Base-by-base conservation (phyloP, 129 eudicot species). In the Saussurea involucrata region DNA sequence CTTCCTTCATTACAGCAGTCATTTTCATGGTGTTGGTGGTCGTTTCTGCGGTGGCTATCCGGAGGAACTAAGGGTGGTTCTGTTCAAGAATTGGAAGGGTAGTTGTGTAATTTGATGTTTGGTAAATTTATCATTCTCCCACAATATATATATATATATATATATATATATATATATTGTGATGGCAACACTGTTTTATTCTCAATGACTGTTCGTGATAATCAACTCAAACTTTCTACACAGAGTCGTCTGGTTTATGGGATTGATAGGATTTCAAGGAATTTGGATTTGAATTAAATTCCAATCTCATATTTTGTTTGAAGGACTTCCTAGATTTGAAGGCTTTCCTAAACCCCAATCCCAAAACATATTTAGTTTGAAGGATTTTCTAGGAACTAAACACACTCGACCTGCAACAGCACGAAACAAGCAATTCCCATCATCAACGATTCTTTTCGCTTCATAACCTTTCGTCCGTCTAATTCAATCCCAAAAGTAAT, bases 331-430 rank as follows among this genome's bases (percentile, higher is more conserved):
- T n/a, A n/a, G n/a, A n/a, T n/a, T n/a, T n/a, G n/a, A n/a, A n/a
- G n/a, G n/a, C n/a, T n/a, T n/a, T n/a, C n/a, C n/a, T n/a, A n/a
- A n/a, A n/a, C n/a, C n/a, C n/a, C n/a, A n/a, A n/a, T n/a, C n/a
- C n/a, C n/a, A n/a, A n/a, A n/a, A n/a, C n/a, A n/a, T n/a, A n/a
- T n/a, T n/a, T n/a, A n/a, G n/a, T n/a, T n/a, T n/a, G n/a, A n/a
- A n/a, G n/a, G n/a, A n/a, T n/a, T n/a, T n/a, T n/a, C n/a, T n/a
- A n/a, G n/a, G n/a, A n/a, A n/a, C n/a, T n/a, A n/a, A n/a, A 80
- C 92, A 95, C 18, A 95, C 97, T 89, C 87, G 99, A 88, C 89
- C 97, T 61, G 96, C 99, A 83, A 95, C 94, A 76, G 94, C 99
- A 82, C 99, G 92, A 75, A 95, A 91, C 40, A 95, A 86, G 71